Base-by-base conservation (phyloP, 345 rosid genomes). In the Gossypium ekmanianum region DNA sequence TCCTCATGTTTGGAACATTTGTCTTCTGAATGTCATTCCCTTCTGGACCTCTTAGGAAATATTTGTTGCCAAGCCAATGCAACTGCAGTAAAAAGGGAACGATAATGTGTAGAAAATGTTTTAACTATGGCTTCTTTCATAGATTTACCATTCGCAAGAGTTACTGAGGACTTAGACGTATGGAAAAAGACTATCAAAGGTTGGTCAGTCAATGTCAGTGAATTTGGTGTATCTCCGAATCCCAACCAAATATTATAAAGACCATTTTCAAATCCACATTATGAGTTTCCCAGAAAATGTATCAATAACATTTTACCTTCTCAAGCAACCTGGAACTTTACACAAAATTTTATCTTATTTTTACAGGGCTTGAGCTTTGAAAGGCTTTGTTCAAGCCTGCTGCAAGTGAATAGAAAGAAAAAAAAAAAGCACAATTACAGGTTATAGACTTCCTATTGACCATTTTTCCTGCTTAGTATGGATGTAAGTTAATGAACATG, bases 21-120 rank as follows among this genome's bases (percentile, higher is more conserved):
- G 87, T 80, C 80, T 86, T 86, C 12, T 86, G 83, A 57, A 86
- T 84, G 51, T 86, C 84, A 71, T 86, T 86, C 70, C 89, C 89
- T 77, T 75, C 84, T 1, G 85, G 79, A 2, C 89, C 85, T 62
- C 83, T 80, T 11, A 81, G 9, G 72, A 74, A 80, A 72, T 82
- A 86, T 71, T 79, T 80, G 74, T 71, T 43, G 26, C 89, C 89
- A 44, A 86, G 85, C 89, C 89, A 86, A 73, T 84, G 89, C 75
- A 14, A 66, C 89, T 86, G 81, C 68, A 76, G 8, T 72, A 29
- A 14, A 43, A 58, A 7, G 47, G 14, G 22, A 16, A 51, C n/a
- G 14, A 16, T 54, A 7, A 6, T 17, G 18, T 2, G 9, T 22
- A 24, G 27, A 71, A 47, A 59, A 55, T 64, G 43, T 26, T 47